Evolutionary conservation across 306 rosid species (phyloP), one percentile per base, ranked within the genome.

Genomic region (Vigna angularis): DNA sequence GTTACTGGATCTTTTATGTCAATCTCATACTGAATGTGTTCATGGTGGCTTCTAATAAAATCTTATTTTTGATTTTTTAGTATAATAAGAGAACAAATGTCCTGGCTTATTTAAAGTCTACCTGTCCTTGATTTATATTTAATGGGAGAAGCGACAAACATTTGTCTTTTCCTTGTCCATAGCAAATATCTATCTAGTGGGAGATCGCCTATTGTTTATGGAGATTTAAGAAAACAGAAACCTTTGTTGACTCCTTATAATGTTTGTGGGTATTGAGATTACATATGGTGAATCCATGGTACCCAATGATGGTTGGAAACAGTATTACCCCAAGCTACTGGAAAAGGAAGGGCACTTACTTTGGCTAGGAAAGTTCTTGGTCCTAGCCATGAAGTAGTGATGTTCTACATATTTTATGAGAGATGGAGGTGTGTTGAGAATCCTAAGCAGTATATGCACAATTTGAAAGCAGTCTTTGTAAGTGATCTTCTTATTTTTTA

Each of bases 341-440:
- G 98, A 20, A 93, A 93, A 88, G 95, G 93, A 20, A 76, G 49
- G 42, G 97, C 97, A 6, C 98, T 93, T 73, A 77, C 79, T 52
- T 93, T 85, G 76, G 61, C 18, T 18, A 18, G 18, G 63, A 66
- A 83, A 64, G 38, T 8, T 58, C 57, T 72, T 61, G 68, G 70
- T 74, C 92, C 87, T 77, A 82, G 76, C 72, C 82, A 84, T 28
- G 95, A 88, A 79, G 90, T 88, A 8, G 92, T 93, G 67, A 87
- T 80, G n/a, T n/a, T n/a, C n/a, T n/a, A n/a, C n/a, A n/a, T n/a
- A n/a, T n/a, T n/a, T n/a, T n/a, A n/a, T n/a, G 98, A 93, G 87
- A 85, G 84, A 83, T 93, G 98, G 98, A 85, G 88, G 56, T 64
- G 85, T 20, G 97, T 91, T 50, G 91, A 79, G 72, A 87, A 83